Evolutionary conservation across 805 yeast species (phyloP), one percentile per base, ranked within the genome.

Genomic region (Dipodascopsis uninucleata): DNA sequence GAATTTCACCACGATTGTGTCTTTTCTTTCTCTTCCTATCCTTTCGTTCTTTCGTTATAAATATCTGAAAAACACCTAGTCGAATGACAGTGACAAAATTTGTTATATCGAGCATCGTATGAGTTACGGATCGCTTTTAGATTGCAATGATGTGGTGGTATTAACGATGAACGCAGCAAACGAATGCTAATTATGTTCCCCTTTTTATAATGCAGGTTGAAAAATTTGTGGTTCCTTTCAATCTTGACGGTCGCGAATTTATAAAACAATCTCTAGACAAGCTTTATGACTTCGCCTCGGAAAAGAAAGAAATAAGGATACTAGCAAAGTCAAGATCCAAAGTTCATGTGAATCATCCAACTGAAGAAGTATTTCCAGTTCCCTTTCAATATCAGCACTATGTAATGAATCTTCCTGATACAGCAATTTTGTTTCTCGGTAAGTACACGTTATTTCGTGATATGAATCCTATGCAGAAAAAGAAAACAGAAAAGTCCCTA

Each of bases 341-440:
- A 2, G 70, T 82, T 1, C 39, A n/a, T 23, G 20, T 17, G 37
- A n/a, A n/a, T 24, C 22, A 10, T 18, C n/a, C 6, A 28, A 18
- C 20, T 10, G 43, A 20, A 31, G 22, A 28, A 25, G 23, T 21
- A 33, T 6, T 53, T 25, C 86, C 38, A 18, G 35, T 54, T 23
- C 74, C 96, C 1, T 63, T 64, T 23, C 71, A 69, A 54, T 73
- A 77, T 55, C 64, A 77, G 35, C 89, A 88, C 60, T 93, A 79
- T 59, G 95, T 87, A 8, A 93, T 93, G 98, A 93, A 93, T 61
- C 72, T 93, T 45, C 99, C 99, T 2, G 98, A 87, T 60, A 76
- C 88, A 35, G 97, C 98, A 0, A 70, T 93, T 18, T 81, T 82
- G 16, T 93, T 93, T 58, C 46, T 57, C 5, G 58, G 57, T 54